A percentile compares a stretch with the other conserved stretches of the same genome.
phyloP scores from a whole-genome alignment of 1,139 yeast genomes.

The Protomyces inouyei region DNA sequence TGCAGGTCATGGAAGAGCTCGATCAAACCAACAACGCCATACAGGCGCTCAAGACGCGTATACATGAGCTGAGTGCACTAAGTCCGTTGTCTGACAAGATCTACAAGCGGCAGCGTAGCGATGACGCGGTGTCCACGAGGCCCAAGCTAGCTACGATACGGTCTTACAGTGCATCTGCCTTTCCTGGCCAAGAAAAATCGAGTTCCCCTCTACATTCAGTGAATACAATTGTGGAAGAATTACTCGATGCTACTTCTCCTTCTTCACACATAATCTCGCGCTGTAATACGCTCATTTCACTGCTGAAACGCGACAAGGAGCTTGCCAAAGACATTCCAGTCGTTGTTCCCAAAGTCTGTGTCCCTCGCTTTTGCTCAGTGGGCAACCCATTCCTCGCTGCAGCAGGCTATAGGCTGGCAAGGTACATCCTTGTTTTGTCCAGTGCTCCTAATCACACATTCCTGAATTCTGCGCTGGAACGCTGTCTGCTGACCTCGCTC shows the following conservation, averaged over 20 bases:
- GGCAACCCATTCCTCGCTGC: conserved; percentile 47
- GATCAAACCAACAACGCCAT: conserved; percentile 43
- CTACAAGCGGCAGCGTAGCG: conserved; percentile 11
- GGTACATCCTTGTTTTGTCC: conserved; percentile 55
- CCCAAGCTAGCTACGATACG: conserved; percentile 18
- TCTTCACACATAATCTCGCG: conserved; percentile 45
- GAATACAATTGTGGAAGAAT: background rate
- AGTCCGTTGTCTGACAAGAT: background rate
- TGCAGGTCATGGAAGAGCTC: conserved; percentile 41
- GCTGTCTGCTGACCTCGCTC: conserved; percentile 59
- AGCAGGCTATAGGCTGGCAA: conserved; percentile 67
- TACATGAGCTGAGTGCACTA: conserved; percentile 34
- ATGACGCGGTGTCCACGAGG: background rate
- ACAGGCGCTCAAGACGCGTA: conserved; percentile 37
- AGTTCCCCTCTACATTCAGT: background rate
- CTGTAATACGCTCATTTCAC: conserved; percentile 58
- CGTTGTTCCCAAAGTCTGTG: background rate
- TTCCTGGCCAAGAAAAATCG: background rate
- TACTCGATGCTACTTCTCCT: background rate
- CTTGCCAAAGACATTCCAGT: background rate
- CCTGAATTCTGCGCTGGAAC: conserved; percentile 52
- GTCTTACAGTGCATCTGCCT: conserved; percentile 4
- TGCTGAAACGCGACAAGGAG: conserved; percentile 43
- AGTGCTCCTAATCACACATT: conserved; percentile 48
- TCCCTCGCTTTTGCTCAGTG: conserved; percentile 6